phyloP scores from a whole-genome alignment of 2,329 filamentous ascomycete genomes.

The Ceratocystis albifundus region DNA sequence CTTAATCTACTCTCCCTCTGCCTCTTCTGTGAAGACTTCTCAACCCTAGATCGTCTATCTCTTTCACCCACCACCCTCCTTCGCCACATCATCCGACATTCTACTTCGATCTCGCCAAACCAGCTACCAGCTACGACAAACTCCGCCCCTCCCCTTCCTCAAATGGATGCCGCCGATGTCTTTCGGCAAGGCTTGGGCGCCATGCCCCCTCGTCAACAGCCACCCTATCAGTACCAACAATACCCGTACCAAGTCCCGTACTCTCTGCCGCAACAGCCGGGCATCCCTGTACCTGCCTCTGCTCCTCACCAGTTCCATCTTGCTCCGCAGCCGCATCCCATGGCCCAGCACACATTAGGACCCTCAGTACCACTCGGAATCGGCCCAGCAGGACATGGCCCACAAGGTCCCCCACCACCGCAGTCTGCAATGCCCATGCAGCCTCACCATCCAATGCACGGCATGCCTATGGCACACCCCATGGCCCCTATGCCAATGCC shows the following conservation, averaged over 20 bases:
- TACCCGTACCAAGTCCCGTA: constrained; percentile 22
- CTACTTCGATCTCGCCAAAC: not conserved
- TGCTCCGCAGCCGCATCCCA: constrained; percentile 26
- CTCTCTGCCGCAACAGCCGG: constrained; percentile 20
- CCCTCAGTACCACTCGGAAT: not conserved
- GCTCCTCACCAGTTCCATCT: constrained; percentile 19
- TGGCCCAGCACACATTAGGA: constrained; percentile 17
- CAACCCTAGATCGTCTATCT: not conserved
- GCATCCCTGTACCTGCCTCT: constrained; percentile 17
- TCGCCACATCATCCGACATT: not conserved
- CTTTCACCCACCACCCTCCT: not conserved
- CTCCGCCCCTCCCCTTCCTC: not conserved
- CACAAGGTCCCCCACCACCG: constrained; percentile 22
- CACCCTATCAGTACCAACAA: constrained; percentile 19
- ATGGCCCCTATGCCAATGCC: constrained; percentile 21
- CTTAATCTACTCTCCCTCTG: not conserved
- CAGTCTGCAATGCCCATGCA: constrained; percentile 21
- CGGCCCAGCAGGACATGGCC: not conserved
- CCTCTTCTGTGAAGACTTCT: not conserved
- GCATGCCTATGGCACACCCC: constrained; percentile 17
- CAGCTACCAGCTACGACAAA: not conserved
- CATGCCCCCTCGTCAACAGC: constrained; percentile 25
- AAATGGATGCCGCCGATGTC: constrained; percentile 49
- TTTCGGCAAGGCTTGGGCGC: constrained; percentile 47
- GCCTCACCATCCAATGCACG: constrained; percentile 26